Percentiles rank a stretch among this genome's conserved stretches.
These are phyloP conservation scores for Anastatica hierochuntica DNA, from an alignment of 345 rosid species.

Conservation along the genomic window DNA sequence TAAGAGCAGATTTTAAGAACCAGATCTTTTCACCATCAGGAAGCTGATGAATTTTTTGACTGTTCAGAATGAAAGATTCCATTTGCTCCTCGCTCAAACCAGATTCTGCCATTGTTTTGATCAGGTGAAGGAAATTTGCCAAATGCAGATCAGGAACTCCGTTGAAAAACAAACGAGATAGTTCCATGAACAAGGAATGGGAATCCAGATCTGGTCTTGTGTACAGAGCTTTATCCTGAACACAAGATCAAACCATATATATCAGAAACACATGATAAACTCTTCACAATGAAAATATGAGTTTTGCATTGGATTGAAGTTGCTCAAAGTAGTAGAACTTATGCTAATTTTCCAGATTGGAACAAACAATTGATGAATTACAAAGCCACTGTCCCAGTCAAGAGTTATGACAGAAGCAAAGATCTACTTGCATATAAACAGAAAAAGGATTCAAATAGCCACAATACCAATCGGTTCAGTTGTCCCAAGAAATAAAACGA, in stretches of 20 bases:
- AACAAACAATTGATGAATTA: no score
- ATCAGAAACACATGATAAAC: not conserved
- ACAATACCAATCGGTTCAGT: no score
- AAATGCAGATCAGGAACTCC: conserved; percentile 60
- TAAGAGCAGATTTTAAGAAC: conserved; percentile 39
- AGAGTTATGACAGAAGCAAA: no score
- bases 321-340: no score
- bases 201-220: conserved; percentile 46
- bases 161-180: conserved; percentile 57
- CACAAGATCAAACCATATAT: conserved; percentile 6
- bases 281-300: not conserved
- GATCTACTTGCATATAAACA: no score
- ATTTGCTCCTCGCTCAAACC: conserved; percentile 61
- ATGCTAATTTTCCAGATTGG: no score
- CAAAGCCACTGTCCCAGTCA: conserved; percentile 1
- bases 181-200: conserved; percentile 68
- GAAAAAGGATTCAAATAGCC: no score
- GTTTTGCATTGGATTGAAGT: not conserved
- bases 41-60: conserved; percentile 64
- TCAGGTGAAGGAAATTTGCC: conserved; percentile 86
- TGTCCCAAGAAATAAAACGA: no score
- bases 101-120: conserved; percentile 64
- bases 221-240: conserved; percentile 65
- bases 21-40: conserved; percentile 59
- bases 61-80: conserved; percentile 57